Conservation (phyloP, 2,329 filamentous ascomycete genomes). For the Simplicillium sp. region DNA sequence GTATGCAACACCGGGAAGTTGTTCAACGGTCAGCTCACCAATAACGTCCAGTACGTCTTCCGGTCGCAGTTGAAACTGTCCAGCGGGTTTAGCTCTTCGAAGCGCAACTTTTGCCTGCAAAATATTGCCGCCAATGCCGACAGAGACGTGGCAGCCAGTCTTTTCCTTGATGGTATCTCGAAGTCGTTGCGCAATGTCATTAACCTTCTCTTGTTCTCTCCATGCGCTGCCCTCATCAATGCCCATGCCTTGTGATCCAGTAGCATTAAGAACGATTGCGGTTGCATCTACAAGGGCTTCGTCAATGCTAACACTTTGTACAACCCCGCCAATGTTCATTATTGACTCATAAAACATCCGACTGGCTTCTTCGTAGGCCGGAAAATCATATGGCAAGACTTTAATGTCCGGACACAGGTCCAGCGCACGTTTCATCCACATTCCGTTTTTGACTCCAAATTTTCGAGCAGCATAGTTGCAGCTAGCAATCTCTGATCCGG, state of each 20-base stretch:
- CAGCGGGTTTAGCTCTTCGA: constrained; percentile 86
- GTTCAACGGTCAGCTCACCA: constrained; percentile 65
- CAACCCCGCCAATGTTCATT: constrained; percentile 65
- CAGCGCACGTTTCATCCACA: constrained; percentile 95
- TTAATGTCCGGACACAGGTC: constrained; percentile 79
- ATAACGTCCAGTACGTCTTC: constrained; percentile 72
- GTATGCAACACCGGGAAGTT: constrained; percentile 84
- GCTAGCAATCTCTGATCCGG: constrained; percentile 89
- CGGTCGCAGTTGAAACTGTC: constrained; percentile 80
- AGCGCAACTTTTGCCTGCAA: constrained; percentile 85
- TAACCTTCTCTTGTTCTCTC: constrained; percentile 70
- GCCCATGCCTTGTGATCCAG: constrained; percentile 54
- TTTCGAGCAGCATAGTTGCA: constrained; percentile 89
- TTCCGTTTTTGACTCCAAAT: constrained; percentile 89
- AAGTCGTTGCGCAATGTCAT: constrained; percentile 55
- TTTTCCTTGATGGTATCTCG: constrained; percentile 60
- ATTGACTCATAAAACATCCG: constrained; percentile 80
- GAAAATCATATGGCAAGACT: constrained; percentile 91
- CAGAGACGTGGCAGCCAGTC: constrained; percentile 80
- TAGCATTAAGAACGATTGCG: constrained; percentile 52
- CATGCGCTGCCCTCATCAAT: constrained; percentile 60
- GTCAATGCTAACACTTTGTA: constrained; percentile 95
- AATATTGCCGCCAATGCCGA: constrained; percentile 88
- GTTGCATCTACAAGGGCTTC: constrained; percentile 87
- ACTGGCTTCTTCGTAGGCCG: constrained; percentile 88